Conservation (phyloP, 2,329 filamentous ascomycete genomes). For the Ceratocystis albifundus region DNA sequence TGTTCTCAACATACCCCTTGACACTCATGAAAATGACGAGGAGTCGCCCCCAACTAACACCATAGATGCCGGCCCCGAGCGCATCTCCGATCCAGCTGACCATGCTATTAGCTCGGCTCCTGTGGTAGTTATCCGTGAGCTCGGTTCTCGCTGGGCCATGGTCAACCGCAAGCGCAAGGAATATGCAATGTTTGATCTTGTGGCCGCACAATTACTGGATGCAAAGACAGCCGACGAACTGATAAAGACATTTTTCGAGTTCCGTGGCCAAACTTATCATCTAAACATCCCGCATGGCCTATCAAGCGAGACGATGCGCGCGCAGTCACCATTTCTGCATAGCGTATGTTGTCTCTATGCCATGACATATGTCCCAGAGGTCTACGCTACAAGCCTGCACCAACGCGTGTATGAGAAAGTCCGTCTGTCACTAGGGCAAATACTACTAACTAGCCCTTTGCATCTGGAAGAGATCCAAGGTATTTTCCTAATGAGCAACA, state of each 20-base stretch:
- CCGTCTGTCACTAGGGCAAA: constrained; percentile 32
- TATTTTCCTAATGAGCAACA: constrained; percentile 32
- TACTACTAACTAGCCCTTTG: constrained; percentile 33
- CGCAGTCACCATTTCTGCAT: constrained; percentile 33
- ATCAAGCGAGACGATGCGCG: constrained; percentile 26
- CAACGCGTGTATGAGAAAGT: constrained; percentile 34
- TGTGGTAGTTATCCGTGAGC: constrained; percentile 21
- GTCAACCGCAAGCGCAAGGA: constrained; percentile 22
- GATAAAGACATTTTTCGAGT: constrained; percentile 22
- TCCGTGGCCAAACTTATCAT: constrained; percentile 20
- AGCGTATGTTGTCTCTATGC: constrained; percentile 34
- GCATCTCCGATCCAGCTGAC: constrained; percentile 22
- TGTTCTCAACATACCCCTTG: constrained; percentile 8
- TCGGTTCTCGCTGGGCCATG: constrained; percentile 22
- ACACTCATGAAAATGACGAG: constrained; percentile 15
- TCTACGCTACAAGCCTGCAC: constrained; percentile 26
- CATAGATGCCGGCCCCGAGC: constrained; percentile 17
- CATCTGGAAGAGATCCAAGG: constrained; percentile 34
- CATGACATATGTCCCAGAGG: constrained; percentile 28
- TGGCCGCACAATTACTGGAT: constrained; percentile 16
- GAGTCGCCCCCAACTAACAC: not conserved
- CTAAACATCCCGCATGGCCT: constrained; percentile 21
- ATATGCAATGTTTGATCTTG: constrained; percentile 22
- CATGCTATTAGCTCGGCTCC: constrained; percentile 22
- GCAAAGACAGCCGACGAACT: constrained; percentile 21